Evolutionary conservation across 768 basidiomycete species (phyloP).

Genomic region (Albatrellus ellisii): DNA sequence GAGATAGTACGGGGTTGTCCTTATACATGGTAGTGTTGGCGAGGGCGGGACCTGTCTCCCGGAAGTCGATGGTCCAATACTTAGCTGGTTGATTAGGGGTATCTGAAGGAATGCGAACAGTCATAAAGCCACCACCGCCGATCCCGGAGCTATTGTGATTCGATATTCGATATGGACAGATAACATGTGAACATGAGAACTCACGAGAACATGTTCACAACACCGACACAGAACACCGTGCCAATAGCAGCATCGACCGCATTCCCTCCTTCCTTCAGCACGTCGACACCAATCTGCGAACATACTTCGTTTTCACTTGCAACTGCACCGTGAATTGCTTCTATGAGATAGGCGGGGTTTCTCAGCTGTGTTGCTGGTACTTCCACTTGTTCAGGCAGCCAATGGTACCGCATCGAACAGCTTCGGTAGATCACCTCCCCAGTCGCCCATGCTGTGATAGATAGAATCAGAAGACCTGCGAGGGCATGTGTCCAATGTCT

Average conservation of each 20-base stretch:
- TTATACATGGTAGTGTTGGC: conserved; percentile 71
- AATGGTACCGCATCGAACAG: too few species aligned
- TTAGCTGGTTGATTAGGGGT: conserved; percentile 32
- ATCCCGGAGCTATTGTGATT: conserved; percentile 48
- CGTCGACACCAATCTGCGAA: conserved; percentile 70
- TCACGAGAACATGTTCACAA: conserved; percentile 86
- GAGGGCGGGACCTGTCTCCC: conserved; percentile 71
- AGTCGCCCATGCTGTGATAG: too few species aligned
- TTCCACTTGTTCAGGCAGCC: neutral
- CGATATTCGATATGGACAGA: conserved; percentile 5
- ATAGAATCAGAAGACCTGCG: too few species aligned
- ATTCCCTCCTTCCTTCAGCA: conserved; percentile 74
- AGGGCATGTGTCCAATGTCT: too few species aligned
- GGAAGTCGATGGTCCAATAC: conserved; percentile 71
- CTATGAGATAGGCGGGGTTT: conserved; percentile 44
- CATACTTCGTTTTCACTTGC: conserved; percentile 82
- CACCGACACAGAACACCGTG: conserved; percentile 65
- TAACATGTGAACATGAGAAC: conserved; percentile 19
- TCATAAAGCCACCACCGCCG: conserved; percentile 85
- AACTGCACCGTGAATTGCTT: conserved; percentile 71
- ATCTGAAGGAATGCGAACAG: conserved; percentile 56
- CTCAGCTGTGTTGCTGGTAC: neutral
- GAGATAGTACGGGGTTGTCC: conserved; percentile 36
- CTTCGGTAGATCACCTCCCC: too few species aligned
- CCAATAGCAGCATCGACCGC: conserved; percentile 83